These are phyloP conservation scores for Hanseniaspora hatyaiensis DNA, from an alignment of 805 yeast genomes.

Conservation along the genomic window DNA sequence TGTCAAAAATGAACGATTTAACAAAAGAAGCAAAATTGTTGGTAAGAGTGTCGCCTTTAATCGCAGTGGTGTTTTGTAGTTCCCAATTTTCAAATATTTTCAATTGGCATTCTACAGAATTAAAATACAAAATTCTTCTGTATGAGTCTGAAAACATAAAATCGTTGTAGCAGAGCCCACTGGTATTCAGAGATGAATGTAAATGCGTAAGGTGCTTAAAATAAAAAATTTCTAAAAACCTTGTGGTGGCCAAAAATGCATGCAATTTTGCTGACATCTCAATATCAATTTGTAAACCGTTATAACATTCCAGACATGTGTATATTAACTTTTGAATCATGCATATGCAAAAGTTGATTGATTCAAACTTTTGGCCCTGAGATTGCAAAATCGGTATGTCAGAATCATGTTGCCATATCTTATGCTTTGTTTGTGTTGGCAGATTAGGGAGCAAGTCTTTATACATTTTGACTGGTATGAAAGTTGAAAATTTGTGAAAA, in stretches of 20 bases:
- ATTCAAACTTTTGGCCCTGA: background rate
- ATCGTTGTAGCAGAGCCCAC: background rate
- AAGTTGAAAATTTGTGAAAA: constrained; percentile 11
- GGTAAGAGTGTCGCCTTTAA: no score
- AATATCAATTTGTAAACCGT: constrained; percentile 2
- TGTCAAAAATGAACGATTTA: background rate
- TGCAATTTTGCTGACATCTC: background rate
- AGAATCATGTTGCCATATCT: background rate
- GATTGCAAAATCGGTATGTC: background rate
- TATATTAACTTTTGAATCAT: constrained; percentile 3
- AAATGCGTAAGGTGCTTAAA: constrained; percentile 8
- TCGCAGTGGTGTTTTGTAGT: background rate
- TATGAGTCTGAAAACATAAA: background rate
- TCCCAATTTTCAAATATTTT: constrained; percentile 7
- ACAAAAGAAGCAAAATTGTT: background rate
- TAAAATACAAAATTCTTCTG: constrained; percentile 8
- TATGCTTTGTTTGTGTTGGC: constrained; percentile 13
- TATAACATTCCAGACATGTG: constrained; percentile 6
- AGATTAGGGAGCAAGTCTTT: constrained; percentile 7
- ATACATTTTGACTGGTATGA: constrained; percentile 10
- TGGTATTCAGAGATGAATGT: background rate
- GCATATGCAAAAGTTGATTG: constrained; percentile 2
- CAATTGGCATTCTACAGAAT: constrained; percentile 2
- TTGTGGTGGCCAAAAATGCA: background rate
- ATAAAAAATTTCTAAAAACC: constrained; percentile 5